A percentile compares a stretch with the other conserved stretches of the same genome.
phyloP scores from a whole-genome alignment of 108 stramenopile genomes.

The Epithemia pelagica region DNA sequence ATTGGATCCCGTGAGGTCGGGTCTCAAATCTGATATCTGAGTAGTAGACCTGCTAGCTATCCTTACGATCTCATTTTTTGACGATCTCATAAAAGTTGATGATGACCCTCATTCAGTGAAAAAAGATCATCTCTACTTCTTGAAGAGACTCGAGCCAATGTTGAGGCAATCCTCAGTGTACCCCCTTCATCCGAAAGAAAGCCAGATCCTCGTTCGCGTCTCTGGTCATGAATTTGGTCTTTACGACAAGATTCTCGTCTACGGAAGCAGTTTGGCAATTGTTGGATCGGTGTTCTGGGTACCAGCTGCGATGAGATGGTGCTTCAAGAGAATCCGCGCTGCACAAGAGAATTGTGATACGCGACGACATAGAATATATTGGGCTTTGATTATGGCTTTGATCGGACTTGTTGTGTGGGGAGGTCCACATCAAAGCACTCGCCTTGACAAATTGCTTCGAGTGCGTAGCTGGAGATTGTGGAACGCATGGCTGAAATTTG shows the following conservation, averaged over 20 bases:
- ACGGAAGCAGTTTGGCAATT: constrained; percentile 24
- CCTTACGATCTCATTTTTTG: too few relatives aligned
- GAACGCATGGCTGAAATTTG: constrained; percentile 71
- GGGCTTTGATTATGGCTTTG: constrained; percentile 21
- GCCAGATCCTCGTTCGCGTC: constrained; percentile 18
- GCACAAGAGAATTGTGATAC: constrained; percentile 10
- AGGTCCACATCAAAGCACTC: constrained; percentile 62
- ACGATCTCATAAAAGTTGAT: too few relatives aligned
- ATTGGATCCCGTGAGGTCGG: too few relatives aligned
- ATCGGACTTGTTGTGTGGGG: constrained; percentile 14
- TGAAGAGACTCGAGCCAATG: background rate
- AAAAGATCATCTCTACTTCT: too few relatives aligned
- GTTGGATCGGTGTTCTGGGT: constrained; percentile 45
- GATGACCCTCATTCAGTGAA: too few relatives aligned
- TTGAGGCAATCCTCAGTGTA: constrained; percentile 17
- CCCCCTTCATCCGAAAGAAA: constrained; percentile 31
- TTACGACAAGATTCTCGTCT: constrained; percentile 29
- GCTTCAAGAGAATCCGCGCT: constrained; percentile 14
- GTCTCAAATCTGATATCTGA: too few relatives aligned
- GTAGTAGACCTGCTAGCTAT: too few relatives aligned
- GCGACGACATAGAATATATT: constrained; percentile 21
- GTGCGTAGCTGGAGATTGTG: constrained; percentile 68
- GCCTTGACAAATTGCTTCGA: constrained; percentile 39
- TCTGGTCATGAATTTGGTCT: constrained; percentile 14
- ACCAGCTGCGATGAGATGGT: constrained; percentile 26